phyloP scores from a whole-genome alignment of 1,284 basidiomycete genomes.

The Cutaneotrichosporon cavernicola region DNA sequence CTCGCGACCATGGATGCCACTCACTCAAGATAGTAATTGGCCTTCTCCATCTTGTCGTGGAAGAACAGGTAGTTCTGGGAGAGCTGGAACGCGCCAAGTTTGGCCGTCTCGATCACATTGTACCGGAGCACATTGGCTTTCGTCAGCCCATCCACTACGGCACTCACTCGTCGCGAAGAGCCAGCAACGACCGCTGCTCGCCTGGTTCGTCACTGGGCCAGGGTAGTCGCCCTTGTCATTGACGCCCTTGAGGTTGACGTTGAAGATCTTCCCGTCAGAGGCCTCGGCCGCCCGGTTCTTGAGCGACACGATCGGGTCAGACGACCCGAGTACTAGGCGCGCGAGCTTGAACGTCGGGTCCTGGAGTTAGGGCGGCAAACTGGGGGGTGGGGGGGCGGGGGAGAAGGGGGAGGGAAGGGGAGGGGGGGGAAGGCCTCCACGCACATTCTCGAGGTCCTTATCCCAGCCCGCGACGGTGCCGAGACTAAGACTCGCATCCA shows the following conservation, averaged over 20 bases:
- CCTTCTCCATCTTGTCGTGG: constrained; percentile 93
- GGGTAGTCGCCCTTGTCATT: constrained; percentile 51
- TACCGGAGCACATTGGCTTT: constrained; percentile 73
- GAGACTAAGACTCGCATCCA: constrained; percentile 54
- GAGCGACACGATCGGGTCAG: constrained; percentile 67
- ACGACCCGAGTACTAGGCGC: constrained; percentile 74
- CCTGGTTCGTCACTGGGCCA: constrained; percentile 82
- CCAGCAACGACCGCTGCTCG: constrained; percentile 84
- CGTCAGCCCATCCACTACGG: neutral
- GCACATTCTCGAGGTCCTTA: constrained; percentile 56
- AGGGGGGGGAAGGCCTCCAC: constrained; percentile 10
- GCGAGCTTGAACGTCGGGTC: constrained; percentile 69
- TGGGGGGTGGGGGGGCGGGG: constrained; percentile 10
- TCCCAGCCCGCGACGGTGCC: constrained; percentile 67
- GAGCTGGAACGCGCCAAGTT: constrained; percentile 81
- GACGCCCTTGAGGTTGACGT: constrained; percentile 68
- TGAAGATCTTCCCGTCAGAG: constrained; percentile 78
- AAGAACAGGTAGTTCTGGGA: constrained; percentile 88
- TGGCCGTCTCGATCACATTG: constrained; percentile 78
- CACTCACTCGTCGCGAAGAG: constrained; percentile 74
- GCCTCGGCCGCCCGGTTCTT: constrained; percentile 65
- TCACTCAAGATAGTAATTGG: constrained; percentile 86
- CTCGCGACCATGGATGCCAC: constrained; percentile 24
- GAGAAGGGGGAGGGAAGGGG: neutral
- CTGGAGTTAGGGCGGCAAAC: constrained; percentile 21